These are phyloP conservation scores for Drechmeria coniospora DNA, from an alignment of 2,329 filamentous ascomycete species.

Conservation along the genomic window DNA sequence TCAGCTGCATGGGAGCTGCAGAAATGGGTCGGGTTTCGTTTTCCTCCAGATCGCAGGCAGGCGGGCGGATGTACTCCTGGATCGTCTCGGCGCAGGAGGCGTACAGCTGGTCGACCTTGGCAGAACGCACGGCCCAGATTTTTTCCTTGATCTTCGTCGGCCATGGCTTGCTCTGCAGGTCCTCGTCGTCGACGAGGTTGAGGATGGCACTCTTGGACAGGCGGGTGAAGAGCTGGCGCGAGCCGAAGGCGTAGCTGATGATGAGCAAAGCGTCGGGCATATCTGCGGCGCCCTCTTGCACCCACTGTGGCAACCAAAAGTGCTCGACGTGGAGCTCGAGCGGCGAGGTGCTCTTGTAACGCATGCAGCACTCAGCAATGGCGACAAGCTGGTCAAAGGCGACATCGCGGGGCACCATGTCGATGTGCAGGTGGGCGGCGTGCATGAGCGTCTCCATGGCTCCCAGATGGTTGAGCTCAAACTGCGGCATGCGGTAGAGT, in stretches of 20 bases:
- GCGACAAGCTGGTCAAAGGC: slow-evolving; percentile 34
- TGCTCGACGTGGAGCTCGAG: slow-evolving; percentile 34
- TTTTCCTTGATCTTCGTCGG: slow-evolving; percentile 30
- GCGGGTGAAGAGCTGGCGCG: slow-evolving; percentile 30
- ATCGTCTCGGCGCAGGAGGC: slow-evolving; percentile 27
- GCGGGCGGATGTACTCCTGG: slow-evolving; percentile 27
- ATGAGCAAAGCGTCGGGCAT: slow-evolving; percentile 34
- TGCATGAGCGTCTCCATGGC: slow-evolving; percentile 31
- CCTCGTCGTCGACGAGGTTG: slow-evolving; percentile 26
- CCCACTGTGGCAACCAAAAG: slow-evolving; percentile 36
- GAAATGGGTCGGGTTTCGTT: slow-evolving; percentile 7
- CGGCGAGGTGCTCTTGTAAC: slow-evolving; percentile 35
- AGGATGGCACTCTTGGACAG: slow-evolving; percentile 34
- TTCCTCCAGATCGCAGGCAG: slow-evolving; percentile 9
- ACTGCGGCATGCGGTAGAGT: slow-evolving; percentile 37
- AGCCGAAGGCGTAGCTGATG: slow-evolving; percentile 37
- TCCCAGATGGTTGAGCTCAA: slow-evolving; percentile 25
- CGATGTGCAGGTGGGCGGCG: slow-evolving; percentile 34
- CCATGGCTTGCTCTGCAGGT: slow-evolving; percentile 28
- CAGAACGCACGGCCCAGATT: slow-evolving; percentile 30
- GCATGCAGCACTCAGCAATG: slow-evolving; percentile 32
- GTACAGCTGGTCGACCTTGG: slow-evolving; percentile 35
- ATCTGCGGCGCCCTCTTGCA: slow-evolving; percentile 29
- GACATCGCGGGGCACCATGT: slow-evolving; percentile 28
- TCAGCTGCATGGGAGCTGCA: slow-evolving; percentile 12